Percentiles rank a stretch among this genome's conserved stretches.
Conservation (phyloP, 495 filamentous ascomycete genomes). For the Lasiosphaeria hispida region DNA sequence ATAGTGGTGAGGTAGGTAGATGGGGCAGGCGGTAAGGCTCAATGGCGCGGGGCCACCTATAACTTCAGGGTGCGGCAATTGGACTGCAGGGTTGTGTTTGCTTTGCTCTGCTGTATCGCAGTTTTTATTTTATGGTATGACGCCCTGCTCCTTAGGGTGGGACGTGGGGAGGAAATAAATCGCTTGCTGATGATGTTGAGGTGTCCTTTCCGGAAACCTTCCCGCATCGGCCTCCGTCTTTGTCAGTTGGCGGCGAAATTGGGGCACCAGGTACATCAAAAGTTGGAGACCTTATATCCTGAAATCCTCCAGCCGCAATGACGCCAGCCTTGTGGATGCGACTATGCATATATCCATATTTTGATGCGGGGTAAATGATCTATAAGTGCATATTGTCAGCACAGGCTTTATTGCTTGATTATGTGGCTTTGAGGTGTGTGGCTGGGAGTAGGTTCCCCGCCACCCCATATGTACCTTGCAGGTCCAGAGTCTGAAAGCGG, state of each 20-base stretch:
- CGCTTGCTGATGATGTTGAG: slow-evolving; percentile 7
- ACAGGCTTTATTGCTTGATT: not conserved
- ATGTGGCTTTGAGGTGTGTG: not conserved
- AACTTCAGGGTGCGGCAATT: too few relatives aligned
- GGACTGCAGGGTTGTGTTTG: too few relatives aligned
- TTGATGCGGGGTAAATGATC: not conserved
- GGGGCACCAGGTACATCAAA: not conserved
- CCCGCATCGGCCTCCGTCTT: not conserved
- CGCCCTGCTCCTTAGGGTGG: too few relatives aligned
- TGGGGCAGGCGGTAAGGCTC: too few relatives aligned
- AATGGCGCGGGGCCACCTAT: too few relatives aligned
- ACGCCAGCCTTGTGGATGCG: slow-evolving; percentile 1
- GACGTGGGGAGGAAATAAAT: not conserved
- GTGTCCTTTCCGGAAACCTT: slow-evolving; percentile 15
- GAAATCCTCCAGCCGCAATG: slow-evolving; percentile 1
- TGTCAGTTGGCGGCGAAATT: slow-evolving; percentile 4
- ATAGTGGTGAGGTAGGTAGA: too few relatives aligned
- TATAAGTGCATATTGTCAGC: not conserved
- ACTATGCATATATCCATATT: not conserved
- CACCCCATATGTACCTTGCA: not conserved
- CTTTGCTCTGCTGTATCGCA: too few relatives aligned
- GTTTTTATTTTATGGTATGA: too few relatives aligned
- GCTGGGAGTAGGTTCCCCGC: not conserved
- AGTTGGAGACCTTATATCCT: too few relatives aligned
- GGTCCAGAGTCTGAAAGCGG: not conserved